Base-by-base conservation (phyloP, 2,329 filamentous ascomycete species). In the Aspergillus tanneri region DNA sequence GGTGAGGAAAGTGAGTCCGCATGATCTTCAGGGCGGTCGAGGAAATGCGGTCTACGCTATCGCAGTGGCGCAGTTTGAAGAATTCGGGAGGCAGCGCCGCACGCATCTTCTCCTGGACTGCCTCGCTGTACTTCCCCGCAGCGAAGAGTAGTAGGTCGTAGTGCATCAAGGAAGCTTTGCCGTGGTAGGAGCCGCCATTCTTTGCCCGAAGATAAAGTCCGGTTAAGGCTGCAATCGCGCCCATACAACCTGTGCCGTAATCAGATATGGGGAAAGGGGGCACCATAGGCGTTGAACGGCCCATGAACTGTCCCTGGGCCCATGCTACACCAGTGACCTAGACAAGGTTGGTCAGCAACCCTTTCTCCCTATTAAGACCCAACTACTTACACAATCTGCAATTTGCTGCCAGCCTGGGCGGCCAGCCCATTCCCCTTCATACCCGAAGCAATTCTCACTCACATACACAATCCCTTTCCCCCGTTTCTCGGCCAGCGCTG, bases 211-310 rank as follows among this genome's bases (percentile, higher is more conserved):
- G 77, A 58, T 82, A 83, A 7, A 88, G 73, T 1, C 84, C 85
- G 0, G 77, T 76, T 27, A 89, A 64, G 0, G 84, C 84, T 3
- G 84, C 82, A 55, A 86, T 83, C 36, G 83, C 82, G 3, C 85
- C 86, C 71, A 87, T 84, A 60, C 83, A 87, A 23, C 85, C 86
- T 0, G 85, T 88, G 30, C 85, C 85, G 58, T 88, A 88, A 68
- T 81, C 68, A 67, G 74, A 74, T 62, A 80, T 80, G 2, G 77
- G 78, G 56, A 80, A 80, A 0, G 72, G 71, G 6, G 72, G 72
- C 0, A 74, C 69, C 4, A 73, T 64, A 2, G 72, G 69, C 23
- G 58, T 62, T 2, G 63, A 53, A 32, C 67, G 60, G 21, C 65
- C 67, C 68, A 73, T 72, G 55, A 73, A 73, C 50, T 69, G 53